phyloP scores from a whole-genome alignment of 257 asterid genomes.

The Euphrasia confusa region DNA sequence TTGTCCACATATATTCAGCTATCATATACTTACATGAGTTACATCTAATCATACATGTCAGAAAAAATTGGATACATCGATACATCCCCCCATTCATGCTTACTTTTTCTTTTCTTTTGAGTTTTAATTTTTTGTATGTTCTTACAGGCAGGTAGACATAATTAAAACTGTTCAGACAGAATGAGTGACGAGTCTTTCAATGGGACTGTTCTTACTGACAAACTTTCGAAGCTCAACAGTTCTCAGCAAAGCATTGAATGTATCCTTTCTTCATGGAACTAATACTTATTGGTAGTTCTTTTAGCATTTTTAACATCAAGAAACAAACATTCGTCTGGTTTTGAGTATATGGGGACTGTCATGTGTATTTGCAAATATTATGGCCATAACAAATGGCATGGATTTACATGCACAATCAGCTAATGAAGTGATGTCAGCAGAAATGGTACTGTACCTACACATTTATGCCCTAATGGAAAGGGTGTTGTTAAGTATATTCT shows the following conservation, averaged over 20 bases:
- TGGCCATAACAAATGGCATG: background rate
- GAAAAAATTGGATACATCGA: too few species aligned
- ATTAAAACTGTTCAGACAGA: slow-evolving; percentile 21
- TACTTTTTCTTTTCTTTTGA: background rate
- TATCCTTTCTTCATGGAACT: slow-evolving; percentile 53
- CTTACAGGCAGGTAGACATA: slow-evolving; percentile 32
- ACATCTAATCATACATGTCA: background rate
- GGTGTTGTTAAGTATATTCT: too few species aligned
- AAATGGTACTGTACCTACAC: background rate
- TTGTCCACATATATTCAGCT: too few species aligned
- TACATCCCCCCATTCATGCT: background rate
- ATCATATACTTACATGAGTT: background rate
- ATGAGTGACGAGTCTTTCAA: slow-evolving; percentile 69
- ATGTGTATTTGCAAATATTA: background rate
- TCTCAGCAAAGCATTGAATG: slow-evolving; percentile 93
- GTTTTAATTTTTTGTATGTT: slow-evolving; percentile 10
- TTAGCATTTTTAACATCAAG: slow-evolving; percentile 13
- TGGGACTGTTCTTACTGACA: slow-evolving; percentile 64
- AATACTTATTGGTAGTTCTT: background rate
- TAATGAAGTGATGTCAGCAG: background rate
- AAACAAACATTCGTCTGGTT: slow-evolving; percentile 6
- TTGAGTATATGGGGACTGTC: slow-evolving; percentile 5
- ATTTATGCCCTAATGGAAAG: background rate
- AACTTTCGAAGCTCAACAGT: slow-evolving; percentile 84
- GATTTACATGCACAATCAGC: background rate